Percentiles rank a stretch among this genome's conserved stretches.
These are phyloP conservation scores for Ophiostoma himal-ulmi DNA, from an alignment of 2,329 filamentous ascomycete genomes.

Conservation along the genomic window DNA sequence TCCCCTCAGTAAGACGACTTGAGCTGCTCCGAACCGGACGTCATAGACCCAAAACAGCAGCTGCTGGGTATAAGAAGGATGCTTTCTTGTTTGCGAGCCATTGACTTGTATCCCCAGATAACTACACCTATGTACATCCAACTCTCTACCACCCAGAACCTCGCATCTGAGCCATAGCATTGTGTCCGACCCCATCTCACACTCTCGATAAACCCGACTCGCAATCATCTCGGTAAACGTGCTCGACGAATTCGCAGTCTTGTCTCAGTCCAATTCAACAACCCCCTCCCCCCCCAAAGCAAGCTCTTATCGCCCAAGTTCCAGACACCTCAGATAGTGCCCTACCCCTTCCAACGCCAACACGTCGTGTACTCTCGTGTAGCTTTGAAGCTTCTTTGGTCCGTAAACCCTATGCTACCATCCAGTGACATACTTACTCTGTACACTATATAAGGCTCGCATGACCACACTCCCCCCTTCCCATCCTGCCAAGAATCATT, in stretches of 20 bases:
- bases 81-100: too few species aligned
- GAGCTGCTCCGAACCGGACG: not conserved
- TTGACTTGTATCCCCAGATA: too few species aligned
- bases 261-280: not conserved
- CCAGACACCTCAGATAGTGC: not conserved
- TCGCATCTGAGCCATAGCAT: not conserved
- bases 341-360: not conserved
- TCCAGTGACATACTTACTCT: not conserved
- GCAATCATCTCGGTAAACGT: slow-evolving; percentile 10
- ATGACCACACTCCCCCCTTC: not conserved
- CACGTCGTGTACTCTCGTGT: not conserved
- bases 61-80: not conserved
- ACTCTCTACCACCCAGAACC: not conserved
- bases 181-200: slow-evolving; percentile 5
- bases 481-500: not conserved
- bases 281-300: not conserved
- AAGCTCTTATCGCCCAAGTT: not conserved
- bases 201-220: not conserved
- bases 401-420: not conserved
- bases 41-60: not conserved
- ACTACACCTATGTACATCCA: too few species aligned
- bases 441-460: not conserved
- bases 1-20: not conserved
- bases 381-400: not conserved
- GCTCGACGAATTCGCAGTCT: not conserved